Evolutionary conservation across 441 rosid genomes (phyloP), one percentile per base, ranked within the genome.

Genomic region (Gossypium schwendimanii): DNA sequence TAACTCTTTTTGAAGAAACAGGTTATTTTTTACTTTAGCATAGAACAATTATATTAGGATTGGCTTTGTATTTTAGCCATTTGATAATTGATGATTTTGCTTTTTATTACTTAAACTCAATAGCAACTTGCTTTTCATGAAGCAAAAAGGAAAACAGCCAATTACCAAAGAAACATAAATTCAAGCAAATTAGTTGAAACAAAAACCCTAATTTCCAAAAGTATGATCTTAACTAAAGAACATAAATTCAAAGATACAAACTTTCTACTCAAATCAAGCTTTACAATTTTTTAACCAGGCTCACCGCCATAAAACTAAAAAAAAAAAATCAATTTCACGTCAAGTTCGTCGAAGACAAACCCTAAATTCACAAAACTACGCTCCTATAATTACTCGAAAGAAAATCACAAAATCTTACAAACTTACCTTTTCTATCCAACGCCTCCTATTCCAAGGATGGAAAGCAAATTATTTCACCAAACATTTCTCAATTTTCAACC

Each of bases 381-480:
- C 28, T 52, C 61, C 67, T 50, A 0, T 0, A 36, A 63, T 28
- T 76, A 74, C 77, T 69, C 77, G 33, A 82, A 79, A 79, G 18
- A 76, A 50, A 14, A 28, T 10, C 60, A 50, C 10, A 52, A 17
- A 67, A 52, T 52, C 15, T 15, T 9, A 52, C 15, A 26, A 2
- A 17, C 71, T 68, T n/a, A 68, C 71, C 71, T 52, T 49, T 5
- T 23, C 26, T 24, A 10, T 17, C 60, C 15, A 17, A 68, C 31
- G 26, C 5, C 71, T 68, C 45, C 45, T 17, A 28, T 50, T 17
- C n/a, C 9, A 23, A 28, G 26, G 6, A 64, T 9, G 9, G 10
- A 60, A 66, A 69, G 33, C 24, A 26, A 23, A 14, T 7, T 50
- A 24, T 41, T 71, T 39, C 58, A 62, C 45, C 71, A 0, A 55